Conservation (phyloP, 257 asterid species). For the Solanum acaule region DNA sequence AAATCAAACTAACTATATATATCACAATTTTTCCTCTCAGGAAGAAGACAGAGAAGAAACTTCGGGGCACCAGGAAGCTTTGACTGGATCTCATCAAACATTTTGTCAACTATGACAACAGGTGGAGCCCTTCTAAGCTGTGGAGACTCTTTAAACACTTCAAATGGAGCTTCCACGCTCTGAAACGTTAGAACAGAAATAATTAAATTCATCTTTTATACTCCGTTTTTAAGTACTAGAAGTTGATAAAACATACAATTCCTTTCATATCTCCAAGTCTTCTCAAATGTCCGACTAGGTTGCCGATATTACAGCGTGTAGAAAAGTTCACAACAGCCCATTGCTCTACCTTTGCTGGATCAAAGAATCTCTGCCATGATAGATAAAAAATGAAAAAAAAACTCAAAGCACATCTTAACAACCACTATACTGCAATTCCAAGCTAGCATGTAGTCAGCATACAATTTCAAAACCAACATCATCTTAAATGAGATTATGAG, state of each 20-base stretch:
- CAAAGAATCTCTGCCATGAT: constrained; percentile 43
- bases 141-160: constrained; percentile 49
- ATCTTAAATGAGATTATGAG: not conserved
- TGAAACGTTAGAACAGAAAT: constrained; percentile 6
- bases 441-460: not conserved
- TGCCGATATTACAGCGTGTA: constrained; percentile 55
- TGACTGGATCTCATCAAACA: constrained; percentile 54
- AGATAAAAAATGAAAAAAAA: not conserved
- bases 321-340: constrained; percentile 93
- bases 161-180: constrained; percentile 57
- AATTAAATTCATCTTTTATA: not conserved
- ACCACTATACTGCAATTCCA: not conserved
- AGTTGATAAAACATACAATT: constrained; percentile 41
- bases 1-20: constrained; percentile 48
- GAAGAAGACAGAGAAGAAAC: constrained; percentile 71
- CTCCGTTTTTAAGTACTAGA: constrained; percentile 10
- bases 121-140: constrained; percentile 63
- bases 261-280: constrained; percentile 71
- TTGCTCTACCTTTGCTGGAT: constrained; percentile 50
- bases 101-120: constrained; percentile 61
- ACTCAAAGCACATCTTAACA: not conserved
- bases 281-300: constrained; percentile 43
- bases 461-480: not conserved
- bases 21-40: constrained; percentile 71
- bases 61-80: constrained; percentile 60